Base-by-base conservation (phyloP, 306 rosid species). In the Bauhinia variegata region DNA sequence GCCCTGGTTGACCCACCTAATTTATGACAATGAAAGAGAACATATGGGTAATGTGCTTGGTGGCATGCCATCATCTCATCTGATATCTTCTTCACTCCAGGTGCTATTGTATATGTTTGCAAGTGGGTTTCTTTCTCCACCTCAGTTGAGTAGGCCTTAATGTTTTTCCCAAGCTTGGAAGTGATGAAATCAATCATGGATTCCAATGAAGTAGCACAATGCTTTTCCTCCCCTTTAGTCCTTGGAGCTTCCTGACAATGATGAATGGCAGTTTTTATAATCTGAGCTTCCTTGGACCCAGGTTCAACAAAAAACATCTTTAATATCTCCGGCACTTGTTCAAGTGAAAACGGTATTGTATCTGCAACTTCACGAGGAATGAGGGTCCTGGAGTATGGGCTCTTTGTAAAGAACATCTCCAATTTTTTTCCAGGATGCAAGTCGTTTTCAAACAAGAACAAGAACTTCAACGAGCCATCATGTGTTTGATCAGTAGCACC, bases 141-240 rank as follows among this genome's bases (percentile, higher is more conserved):
- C 70, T 81, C 83, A 3, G 87, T 85, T 2, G 89, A n/a, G n/a
- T n/a, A n/a, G 62, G 76, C 75, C 18, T 43, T 33, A 42, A 76
- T 68, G 3, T 76, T 18, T 44, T 48, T 76, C 5, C 89, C 85
- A 3, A 85, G 76, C 74, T 57, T 79, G 7, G 83, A 81, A 15
- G 72, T 76, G 71, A 80, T 76, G 53, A 84, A 92, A 41, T 92
- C 96, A 9, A 89, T 63, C 98, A 92, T 92, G 0, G 96, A 90
- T 75, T 92, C 96, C 13, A 92, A 60, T 4, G 98, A 92, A 43
- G 88, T 92, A 5, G 96, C 93, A 17, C 98, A 92, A 7, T 57
- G 79, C 78, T 86, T 89, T 17, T 89, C 91, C 71, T 89, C 98
- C 8, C 96, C 91, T 55, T 3, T 62, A 9, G 81, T 67, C 2